Conservation (phyloP, 2,329 filamentous ascomycete species). For the Aureobasidium pullulans region DNA sequence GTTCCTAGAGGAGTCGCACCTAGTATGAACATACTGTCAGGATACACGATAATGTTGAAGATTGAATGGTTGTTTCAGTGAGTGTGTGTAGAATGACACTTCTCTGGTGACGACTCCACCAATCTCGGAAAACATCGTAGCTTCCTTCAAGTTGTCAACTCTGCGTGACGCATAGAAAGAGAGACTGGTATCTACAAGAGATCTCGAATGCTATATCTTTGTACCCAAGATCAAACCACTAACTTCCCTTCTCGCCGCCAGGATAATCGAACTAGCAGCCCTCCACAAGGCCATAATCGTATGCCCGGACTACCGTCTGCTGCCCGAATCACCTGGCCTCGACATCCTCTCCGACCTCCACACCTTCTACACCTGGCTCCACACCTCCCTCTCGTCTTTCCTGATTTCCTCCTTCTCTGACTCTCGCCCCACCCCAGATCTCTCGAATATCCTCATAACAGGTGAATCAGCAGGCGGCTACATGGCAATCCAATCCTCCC, state of each 20-base stretch:
- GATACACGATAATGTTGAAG: too few species aligned
- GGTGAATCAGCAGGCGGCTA: slow-evolving; percentile 36
- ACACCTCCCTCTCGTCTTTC: not conserved
- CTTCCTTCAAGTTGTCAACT: too few species aligned
- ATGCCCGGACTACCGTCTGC: slow-evolving; percentile 43
- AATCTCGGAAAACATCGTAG: too few species aligned
- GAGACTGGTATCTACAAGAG: too few species aligned
- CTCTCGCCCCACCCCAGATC: slow-evolving; percentile 20
- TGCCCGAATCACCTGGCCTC: slow-evolving; percentile 40
- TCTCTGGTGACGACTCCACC: too few species aligned
- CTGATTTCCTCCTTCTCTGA: slow-evolving; percentile 5
- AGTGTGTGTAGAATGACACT: too few species aligned
- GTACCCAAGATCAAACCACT: not conserved
- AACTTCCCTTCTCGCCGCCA: not conserved
- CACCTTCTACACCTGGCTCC: slow-evolving; percentile 44
- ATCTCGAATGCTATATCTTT: not conserved
- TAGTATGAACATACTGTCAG: too few species aligned
- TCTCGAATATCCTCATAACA: slow-evolving; percentile 23
- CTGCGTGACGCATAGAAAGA: too few species aligned
- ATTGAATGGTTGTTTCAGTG: too few species aligned
- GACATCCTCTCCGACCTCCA: slow-evolving; percentile 43
- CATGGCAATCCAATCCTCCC: slow-evolving; percentile 28
- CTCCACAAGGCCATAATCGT: slow-evolving; percentile 36
- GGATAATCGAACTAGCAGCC: not conserved
- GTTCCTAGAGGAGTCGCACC: too few species aligned